A percentile compares a stretch with the other conserved stretches of the same genome.
phyloP scores from a whole-genome alignment of 805 yeast genomes.

The Priceomyces melissophilus region DNA sequence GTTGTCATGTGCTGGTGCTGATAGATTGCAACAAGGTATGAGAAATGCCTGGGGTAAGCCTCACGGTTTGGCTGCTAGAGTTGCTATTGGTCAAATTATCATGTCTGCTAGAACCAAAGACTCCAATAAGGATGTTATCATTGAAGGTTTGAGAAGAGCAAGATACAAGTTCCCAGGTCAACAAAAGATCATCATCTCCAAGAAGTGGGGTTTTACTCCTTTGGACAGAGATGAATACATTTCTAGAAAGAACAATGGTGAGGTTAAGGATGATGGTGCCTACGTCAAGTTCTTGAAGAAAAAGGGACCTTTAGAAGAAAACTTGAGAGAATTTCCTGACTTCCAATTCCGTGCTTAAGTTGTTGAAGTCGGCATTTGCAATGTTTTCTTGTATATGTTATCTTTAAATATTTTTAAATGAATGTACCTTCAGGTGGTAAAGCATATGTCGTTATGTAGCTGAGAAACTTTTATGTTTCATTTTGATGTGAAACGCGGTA shows the following conservation, averaged over 20 bases:
- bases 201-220: slow-evolving; percentile 99
- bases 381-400: slow-evolving; percentile 5
- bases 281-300: slow-evolving; percentile 96
- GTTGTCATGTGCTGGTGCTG: slow-evolving; percentile 99
- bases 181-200: slow-evolving; percentile 97
- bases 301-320: slow-evolving; percentile 91
- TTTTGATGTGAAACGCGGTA: too few species aligned
- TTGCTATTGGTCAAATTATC: slow-evolving; percentile 96
- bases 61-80: slow-evolving; percentile 99
- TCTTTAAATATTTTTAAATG: background rate
- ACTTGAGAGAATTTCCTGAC: slow-evolving; percentile 93
- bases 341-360: slow-evolving; percentile 53
- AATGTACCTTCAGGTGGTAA: slow-evolving; percentile 1
- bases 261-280: slow-evolving; percentile 99
- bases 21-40: slow-evolving; percentile 99
- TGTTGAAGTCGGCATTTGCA: slow-evolving; percentile 1
- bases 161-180: slow-evolving; percentile 99
- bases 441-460: too few species aligned
- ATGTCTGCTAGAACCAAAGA: slow-evolving; percentile 98
- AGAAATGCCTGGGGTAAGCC: slow-evolving; percentile 99
- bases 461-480: too few species aligned
- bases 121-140: slow-evolving; percentile 92
- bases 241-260: slow-evolving; percentile 92
- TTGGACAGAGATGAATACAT: slow-evolving; percentile 97
- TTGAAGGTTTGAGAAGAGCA: slow-evolving; percentile 99